These are phyloP conservation scores for Leishmania martiniquensis DNA, from an alignment of 208 protist species.

Conservation along the genomic window DNA sequence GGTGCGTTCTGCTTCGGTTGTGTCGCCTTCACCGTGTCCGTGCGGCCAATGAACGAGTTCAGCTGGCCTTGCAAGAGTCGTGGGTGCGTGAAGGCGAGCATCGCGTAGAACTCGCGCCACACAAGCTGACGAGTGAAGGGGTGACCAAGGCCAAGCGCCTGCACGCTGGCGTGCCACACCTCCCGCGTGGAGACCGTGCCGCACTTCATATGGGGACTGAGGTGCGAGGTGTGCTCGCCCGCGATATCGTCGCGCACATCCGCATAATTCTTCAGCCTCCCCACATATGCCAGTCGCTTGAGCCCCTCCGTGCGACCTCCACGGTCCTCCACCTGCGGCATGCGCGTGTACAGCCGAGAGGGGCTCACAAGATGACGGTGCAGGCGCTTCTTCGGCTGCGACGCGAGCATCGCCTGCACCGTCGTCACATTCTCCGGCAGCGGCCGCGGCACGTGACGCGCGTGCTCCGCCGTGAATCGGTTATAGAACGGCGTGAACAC, in stretches of 20 bases:
- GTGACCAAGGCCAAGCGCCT: constrained; percentile 43
- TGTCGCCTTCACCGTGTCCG: constrained; percentile 13
- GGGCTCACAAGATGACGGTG: constrained; percentile 27
- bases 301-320: constrained; percentile 60
- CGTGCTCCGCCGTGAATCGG: constrained; percentile 44
- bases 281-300: constrained; percentile 32
- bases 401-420: constrained; percentile 28
- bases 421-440: constrained; percentile 19
- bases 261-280: constrained; percentile 41
- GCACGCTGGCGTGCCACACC: constrained; percentile 43
- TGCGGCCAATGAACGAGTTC: constrained; percentile 30
- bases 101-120: constrained; percentile 82
- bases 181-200: constrained; percentile 75
- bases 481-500: constrained; percentile 85
- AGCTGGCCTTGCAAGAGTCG: constrained; percentile 63
- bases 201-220: constrained; percentile 83
- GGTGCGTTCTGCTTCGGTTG: constrained; percentile 51
- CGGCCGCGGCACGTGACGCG: constrained; percentile 30
- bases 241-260: constrained; percentile 54
- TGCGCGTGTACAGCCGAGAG: constrained; percentile 22
- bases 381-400: constrained; percentile 24
- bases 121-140: constrained; percentile 63
- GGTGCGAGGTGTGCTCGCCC: constrained; percentile 62
- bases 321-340: constrained; percentile 35
- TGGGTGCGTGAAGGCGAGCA: constrained; percentile 60